Percentiles rank a stretch among this genome's conserved stretches.
These are phyloP conservation scores for Trichosporon inkin DNA, from an alignment of 1,284 basidiomycete genomes.

Conservation along the genomic window DNA sequence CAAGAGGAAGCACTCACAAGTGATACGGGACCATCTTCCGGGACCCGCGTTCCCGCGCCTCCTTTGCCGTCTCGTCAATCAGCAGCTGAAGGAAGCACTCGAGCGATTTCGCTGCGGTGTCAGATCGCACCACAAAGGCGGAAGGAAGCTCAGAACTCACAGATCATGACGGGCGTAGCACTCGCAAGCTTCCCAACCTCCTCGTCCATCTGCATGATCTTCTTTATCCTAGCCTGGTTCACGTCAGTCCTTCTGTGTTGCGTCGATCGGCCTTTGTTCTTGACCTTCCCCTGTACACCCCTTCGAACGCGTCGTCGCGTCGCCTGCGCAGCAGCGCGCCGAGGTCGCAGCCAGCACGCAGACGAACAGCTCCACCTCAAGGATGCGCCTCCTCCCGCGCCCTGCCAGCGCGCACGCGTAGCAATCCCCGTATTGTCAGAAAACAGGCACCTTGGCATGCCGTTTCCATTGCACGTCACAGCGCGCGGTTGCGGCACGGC, in stretches of 20 bases:
- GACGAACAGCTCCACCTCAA: too few species aligned
- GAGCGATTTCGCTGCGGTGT: slow-evolving; percentile 79
- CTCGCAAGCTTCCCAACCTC: slow-evolving; percentile 98
- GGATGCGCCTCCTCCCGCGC: too few species aligned
- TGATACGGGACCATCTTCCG: slow-evolving; percentile 93
- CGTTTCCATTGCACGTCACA: too few species aligned
- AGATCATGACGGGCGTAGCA: slow-evolving; percentile 94
- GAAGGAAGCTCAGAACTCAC: slow-evolving; percentile 62
- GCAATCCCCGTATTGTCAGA: too few species aligned
- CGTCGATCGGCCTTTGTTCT: too few species aligned
- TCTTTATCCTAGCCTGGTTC: slow-evolving; percentile 83
- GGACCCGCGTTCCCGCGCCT: slow-evolving; percentile 73
- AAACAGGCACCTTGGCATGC: too few species aligned
- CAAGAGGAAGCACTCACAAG: slow-evolving; percentile 73
- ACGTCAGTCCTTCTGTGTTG: slow-evolving; percentile 6
- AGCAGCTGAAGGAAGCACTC: slow-evolving; percentile 89
- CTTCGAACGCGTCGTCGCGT: not conserved
- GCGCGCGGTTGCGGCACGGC: too few species aligned
- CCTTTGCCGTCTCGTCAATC: slow-evolving; percentile 76
- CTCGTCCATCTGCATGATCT: slow-evolving; percentile 99
- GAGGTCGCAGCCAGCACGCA: too few species aligned
- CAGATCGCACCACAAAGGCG: not conserved
- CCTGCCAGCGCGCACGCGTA: too few species aligned
- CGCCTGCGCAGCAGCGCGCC: not conserved
- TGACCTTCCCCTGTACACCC: not conserved